Evolutionary conservation across 2,329 filamentous ascomycete genomes (phyloP).

Genomic region (Paraconiothyrium brasiliense): DNA sequence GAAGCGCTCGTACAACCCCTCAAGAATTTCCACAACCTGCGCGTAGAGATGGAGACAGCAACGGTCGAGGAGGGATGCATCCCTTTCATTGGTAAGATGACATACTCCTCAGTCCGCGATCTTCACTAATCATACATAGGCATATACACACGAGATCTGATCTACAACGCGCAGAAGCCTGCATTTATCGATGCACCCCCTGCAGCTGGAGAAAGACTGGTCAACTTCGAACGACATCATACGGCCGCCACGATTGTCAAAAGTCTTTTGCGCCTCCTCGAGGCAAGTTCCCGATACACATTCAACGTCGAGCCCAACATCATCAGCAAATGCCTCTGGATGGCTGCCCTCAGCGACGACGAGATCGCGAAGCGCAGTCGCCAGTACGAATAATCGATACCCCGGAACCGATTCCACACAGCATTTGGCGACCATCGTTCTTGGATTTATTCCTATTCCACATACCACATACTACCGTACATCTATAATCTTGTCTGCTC

Average conservation of each 20-base stretch:
- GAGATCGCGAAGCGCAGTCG: slow-evolving; percentile 65
- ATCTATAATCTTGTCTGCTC: slow-evolving; percentile 9
- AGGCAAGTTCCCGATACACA: slow-evolving; percentile 77
- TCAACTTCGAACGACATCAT: slow-evolving; percentile 86
- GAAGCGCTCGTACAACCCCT: slow-evolving; percentile 79
- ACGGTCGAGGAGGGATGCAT: slow-evolving; percentile 77
- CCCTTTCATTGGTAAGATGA: slow-evolving; percentile 76
- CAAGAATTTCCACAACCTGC: slow-evolving; percentile 79
- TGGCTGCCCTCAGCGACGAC: slow-evolving; percentile 78
- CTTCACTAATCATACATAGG: slow-evolving; percentile 48
- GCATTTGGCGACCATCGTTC: neutral
- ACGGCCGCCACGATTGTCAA: slow-evolving; percentile 81
- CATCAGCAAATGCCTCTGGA: slow-evolving; percentile 85
- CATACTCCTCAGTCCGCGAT: neutral
- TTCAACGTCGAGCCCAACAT: slow-evolving; percentile 80
- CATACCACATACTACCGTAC: neutral
- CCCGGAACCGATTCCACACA: slow-evolving; percentile 18
- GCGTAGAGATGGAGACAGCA: slow-evolving; percentile 79
- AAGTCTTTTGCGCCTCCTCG: slow-evolving; percentile 78
- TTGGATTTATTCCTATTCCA: neutral
- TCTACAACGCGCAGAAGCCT: slow-evolving; percentile 82
- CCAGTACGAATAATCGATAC: slow-evolving; percentile 38
- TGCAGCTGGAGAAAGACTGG: slow-evolving; percentile 66
- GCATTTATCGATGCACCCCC: slow-evolving; percentile 76
- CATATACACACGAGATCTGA: slow-evolving; percentile 81